Evolutionary conservation across 495 filamentous ascomycete genomes (phyloP).

Genomic region (Venustampulla echinocandica): DNA sequence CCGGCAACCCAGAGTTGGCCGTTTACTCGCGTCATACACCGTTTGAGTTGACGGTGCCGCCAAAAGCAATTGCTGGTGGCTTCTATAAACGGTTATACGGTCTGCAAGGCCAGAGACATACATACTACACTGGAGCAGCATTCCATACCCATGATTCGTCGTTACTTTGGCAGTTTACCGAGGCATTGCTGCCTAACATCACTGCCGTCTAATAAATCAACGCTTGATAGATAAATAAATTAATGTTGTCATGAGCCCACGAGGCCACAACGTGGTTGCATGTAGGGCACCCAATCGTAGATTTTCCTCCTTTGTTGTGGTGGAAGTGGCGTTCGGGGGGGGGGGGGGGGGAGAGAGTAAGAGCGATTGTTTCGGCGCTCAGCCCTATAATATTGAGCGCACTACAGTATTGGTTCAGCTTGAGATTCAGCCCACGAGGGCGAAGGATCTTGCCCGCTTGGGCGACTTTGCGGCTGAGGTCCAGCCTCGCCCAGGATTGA

Average conservation of each 20-base stretch:
- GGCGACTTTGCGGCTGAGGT: slow-evolving; percentile 1
- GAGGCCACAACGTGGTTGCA: not conserved
- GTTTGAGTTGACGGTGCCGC: slow-evolving; percentile 28
- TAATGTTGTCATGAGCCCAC: too few relatives aligned
- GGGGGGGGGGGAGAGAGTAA: not conserved
- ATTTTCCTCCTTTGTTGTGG: not conserved
- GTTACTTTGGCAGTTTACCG: slow-evolving; percentile 33
- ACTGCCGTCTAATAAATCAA: not conserved
- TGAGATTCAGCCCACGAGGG: not conserved
- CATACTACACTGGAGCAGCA: slow-evolving; percentile 45
- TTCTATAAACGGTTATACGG: slow-evolving; percentile 42
- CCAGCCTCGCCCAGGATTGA: not conserved
- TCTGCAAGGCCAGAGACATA: slow-evolving; percentile 43
- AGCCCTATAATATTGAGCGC: not conserved
- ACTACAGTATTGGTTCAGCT: not conserved
- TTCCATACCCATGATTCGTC: slow-evolving; percentile 30
- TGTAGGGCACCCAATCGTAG: slow-evolving; percentile 1
- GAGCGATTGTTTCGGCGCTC: not conserved
- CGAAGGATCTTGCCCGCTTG: not conserved
- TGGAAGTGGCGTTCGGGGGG: not conserved
- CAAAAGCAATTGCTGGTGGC: slow-evolving; percentile 32
- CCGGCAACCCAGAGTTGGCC: slow-evolving; percentile 8
- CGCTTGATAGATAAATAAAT: not conserved
- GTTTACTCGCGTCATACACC: slow-evolving; percentile 32
- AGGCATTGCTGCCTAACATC: slow-evolving; percentile 20